These are phyloP conservation scores for Talaromyces sp. DNA, from an alignment of 2,329 filamentous ascomycete species.

Conservation along the genomic window DNA sequence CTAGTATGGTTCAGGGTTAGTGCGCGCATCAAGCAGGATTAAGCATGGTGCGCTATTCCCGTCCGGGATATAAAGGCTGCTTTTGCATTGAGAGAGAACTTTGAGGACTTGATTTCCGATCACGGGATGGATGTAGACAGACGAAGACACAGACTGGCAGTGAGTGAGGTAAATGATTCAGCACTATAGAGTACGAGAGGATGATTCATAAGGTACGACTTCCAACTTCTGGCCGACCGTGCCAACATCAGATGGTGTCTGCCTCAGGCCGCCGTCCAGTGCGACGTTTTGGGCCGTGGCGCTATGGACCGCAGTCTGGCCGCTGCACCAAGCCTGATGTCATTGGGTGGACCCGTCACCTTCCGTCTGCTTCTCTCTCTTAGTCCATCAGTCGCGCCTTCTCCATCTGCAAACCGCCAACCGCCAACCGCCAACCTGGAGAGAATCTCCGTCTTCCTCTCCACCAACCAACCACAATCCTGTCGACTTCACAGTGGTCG, in stretches of 20 bases:
- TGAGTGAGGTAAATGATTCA: neutral
- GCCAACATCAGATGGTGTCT: neutral
- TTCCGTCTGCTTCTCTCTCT: neutral
- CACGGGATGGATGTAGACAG: neutral
- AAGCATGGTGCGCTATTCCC: neutral
- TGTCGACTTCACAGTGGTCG: neutral
- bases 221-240: neutral
- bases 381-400: neutral
- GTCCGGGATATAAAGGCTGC: neutral
- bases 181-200: too few species aligned
- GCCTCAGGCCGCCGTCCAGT: neutral
- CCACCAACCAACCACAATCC: neutral
- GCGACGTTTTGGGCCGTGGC: neutral
- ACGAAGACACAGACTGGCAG: neutral
- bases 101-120: neutral
- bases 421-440: neutral
- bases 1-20: neutral
- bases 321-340: neutral
- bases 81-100: neutral
- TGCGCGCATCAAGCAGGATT: neutral
- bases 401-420: neutral
- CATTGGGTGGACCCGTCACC: conserved; percentile 3
- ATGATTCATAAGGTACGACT: too few species aligned
- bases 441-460: neutral
- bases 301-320: conserved; percentile 5